Evolutionary conservation across 2,329 filamentous ascomycete genomes (phyloP), one percentile per base, ranked within the genome.

Genomic region (Verticillium zaregamsianum): DNA sequence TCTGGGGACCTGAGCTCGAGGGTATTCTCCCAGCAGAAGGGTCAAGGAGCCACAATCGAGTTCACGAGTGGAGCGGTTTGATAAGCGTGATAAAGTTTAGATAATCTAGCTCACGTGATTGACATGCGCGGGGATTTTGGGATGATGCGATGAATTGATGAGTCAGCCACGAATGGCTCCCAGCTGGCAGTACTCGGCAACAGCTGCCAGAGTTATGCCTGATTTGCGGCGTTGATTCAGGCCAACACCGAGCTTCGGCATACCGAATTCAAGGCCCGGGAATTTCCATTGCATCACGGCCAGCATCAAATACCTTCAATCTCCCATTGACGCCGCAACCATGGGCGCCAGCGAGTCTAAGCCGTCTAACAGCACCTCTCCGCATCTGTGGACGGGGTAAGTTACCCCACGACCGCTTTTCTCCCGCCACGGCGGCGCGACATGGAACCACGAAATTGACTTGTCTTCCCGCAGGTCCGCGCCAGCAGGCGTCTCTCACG

Each of bases 401-500:
- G 83, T 76, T 56, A 8, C 32, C 58, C 62, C 55, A 60, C 61
- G 32, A 45, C 57, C 55, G 52, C 28, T 12, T 28, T 59, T 59
- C 28, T 32, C 52, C 55, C 35, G 17, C 25, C 31, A 31, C n/a
- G 40, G 23, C 56, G 33, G 59, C 62, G 61, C 66, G 59, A 65
- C 59, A 63, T n/a, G 58, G 58, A 62, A 65, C 57, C 61, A 28
- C 55, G 62, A 71, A 37, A 31, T 54, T 39, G 52, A 69, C 31
- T 39, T 5, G 20, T 54, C 32, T 7, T 35, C 35, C 15, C 37
- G 70, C 70, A 79, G 71, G 69, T 73, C 72, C 68, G 77, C 79
- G 57, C 80, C 82, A 37, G 77, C 80, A 66, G 80, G 82, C 69
- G 75, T 96, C 76, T 96, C 93, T 67, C 88, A 91, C 72, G 88